Base-by-base conservation (phyloP, 176 grass and related monocot genomes). In the Rhynchospora tenuis region DNA sequence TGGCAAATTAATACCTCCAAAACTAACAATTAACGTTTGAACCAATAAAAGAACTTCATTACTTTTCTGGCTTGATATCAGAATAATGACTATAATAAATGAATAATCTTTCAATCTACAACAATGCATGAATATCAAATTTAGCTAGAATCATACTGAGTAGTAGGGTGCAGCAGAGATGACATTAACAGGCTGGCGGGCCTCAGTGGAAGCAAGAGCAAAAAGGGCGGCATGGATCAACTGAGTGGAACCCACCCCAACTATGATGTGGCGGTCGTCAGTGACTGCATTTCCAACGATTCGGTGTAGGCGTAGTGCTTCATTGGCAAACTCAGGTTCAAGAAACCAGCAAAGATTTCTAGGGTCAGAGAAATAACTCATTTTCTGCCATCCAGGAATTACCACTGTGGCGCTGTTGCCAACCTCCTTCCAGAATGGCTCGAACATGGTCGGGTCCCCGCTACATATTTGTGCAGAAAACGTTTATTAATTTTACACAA, bases 201-300 rank as follows among this genome's bases (percentile, higher is more conserved):
- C 44, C 7, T 60, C 76, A 0, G 78, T 9, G 4, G 87, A 88
- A 0, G 95, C 83, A 2, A 98, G 86, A 15, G 95, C 95, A 83
- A 90, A 98, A 5, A 98, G 86, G 1, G 95, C 81, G 2, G 95
- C 95, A 88, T 95, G 94, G 86, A 95, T 83, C 84, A 98, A 87
- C 85, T 98, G 95, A 5, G 87, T 95, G 55, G 95, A 98, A 4
- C 96, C 96, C 19, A 89, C 94, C 47, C 96, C 96, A 78, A 98
- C 92, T 17, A 98, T 76, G 19, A 98, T 80, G 64, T 90, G 88
- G 82, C 85, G 87, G 2, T 85, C 86, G 29, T 95, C 86, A 6
- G 59, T 87, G 3, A 79, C 89, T 11, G 96, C 96, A 79, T 95
- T 98, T 70, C 89, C 92, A 9, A 95, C 85, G 3, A 90, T 71